These are phyloP conservation scores for Saururus chinensis DNA, from an alignment of 164 flowering plant genomes.

Conservation along the genomic window DNA sequence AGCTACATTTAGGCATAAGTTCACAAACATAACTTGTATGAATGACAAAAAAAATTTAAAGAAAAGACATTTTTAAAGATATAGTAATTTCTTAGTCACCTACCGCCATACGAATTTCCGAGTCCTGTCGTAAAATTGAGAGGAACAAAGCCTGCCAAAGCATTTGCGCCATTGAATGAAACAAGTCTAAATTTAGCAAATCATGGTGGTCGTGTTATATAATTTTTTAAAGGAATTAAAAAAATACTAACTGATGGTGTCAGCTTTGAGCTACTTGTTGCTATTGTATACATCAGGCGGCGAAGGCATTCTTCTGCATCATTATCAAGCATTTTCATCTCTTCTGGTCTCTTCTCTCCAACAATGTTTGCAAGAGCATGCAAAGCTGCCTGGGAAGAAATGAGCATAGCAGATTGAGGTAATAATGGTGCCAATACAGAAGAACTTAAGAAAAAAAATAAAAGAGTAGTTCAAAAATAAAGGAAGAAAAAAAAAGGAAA, in stretches of 20 bases:
- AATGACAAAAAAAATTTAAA: too few relatives aligned
- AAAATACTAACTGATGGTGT: constrained; percentile 70
- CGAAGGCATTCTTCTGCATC: constrained; percentile 66
- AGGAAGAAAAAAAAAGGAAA: background rate
- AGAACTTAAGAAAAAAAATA: background rate
- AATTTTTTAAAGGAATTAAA: background rate
- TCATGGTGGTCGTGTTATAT: background rate
- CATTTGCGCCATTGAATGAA: constrained; percentile 1
- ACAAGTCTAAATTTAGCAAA: background rate
- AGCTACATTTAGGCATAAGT: too few relatives aligned
- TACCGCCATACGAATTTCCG: constrained; percentile 83
- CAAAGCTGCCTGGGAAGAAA: constrained; percentile 63
- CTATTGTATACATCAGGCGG: constrained; percentile 51
- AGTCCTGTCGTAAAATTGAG: constrained; percentile 62
- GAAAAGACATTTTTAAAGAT: too few relatives aligned
- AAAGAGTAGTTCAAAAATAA: background rate
- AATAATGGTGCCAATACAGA: background rate
- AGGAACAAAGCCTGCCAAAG: constrained; percentile 63
- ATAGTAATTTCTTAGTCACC: constrained; percentile 7
- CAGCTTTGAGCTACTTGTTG: constrained; percentile 61
- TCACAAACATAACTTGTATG: too few relatives aligned
- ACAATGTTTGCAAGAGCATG: constrained; percentile 80
- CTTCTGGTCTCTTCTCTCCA: constrained; percentile 52
- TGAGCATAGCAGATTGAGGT: constrained; percentile 1
- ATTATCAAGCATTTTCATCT: constrained; percentile 23